Evolutionary conservation across 2,329 filamentous ascomycete species (phyloP), one percentile per base, ranked within the genome.

Genomic region (Coniella vitis): DNA sequence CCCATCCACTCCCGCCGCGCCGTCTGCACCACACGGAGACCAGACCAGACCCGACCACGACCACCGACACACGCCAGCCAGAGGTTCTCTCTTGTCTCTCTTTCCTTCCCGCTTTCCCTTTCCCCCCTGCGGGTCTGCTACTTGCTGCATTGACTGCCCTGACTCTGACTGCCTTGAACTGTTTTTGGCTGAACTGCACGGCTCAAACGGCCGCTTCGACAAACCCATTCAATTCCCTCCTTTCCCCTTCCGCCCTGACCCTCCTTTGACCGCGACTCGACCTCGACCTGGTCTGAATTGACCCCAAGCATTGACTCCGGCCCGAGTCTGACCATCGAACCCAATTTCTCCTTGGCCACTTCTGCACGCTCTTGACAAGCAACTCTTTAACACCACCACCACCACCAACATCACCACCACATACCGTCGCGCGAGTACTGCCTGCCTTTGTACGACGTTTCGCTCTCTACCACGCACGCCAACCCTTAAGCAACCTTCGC

Each of bases 201-300:
- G 40, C 32, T 25, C 25, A 29, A 29, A 29, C 25, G 40, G 14
- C 40, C 45, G 22, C 17, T 29, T 32, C 31, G 29, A 43, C 40
- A 38, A 46, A 36, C 20, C 37, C 45, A 39, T 53, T 53, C 51
- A 31, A 50, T 53, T 53, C 51, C 51, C 43, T 50, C 43, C 51
- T 50, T 44, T 53, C 51, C 25, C 42, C 47, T 53, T 44, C 50
- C 51, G 5, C 42, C 47, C 50, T 38, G 36, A 43, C 25, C 51
- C 43, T 42, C 19, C 29, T 19, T 38, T 49, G 47, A 42, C 50
- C 39, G 43, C 5, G 42, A 43, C 43, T 31, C 31, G 39, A 31
- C 25, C 25, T 25, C 17, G 39, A 19, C 37, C 16, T 21, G 32
- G 16, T n/a, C 32, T 35, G 32, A 35, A 12, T 12, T 12, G 32